Percentiles rank a stretch among this genome's conserved stretches.
Conservation (phyloP, 805 yeast species). For the Torulaspora maleeae region DNA sequence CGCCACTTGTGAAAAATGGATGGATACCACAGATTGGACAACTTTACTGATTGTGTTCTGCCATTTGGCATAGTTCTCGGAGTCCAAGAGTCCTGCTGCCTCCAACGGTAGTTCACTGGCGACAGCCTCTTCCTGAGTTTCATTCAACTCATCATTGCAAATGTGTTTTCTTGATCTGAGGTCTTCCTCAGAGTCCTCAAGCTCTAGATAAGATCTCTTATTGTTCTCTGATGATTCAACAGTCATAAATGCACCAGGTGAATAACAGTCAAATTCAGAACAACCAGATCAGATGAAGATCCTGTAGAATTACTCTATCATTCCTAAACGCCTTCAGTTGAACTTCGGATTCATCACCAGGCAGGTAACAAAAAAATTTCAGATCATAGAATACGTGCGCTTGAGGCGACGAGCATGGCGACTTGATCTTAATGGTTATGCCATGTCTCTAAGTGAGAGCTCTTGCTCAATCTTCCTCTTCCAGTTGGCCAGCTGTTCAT, state of each 20-base stretch:
- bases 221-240: slow-evolving; percentile 1
- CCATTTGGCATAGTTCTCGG: slow-evolving; percentile 51
- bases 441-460: slow-evolving; percentile 23
- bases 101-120: slow-evolving; percentile 16
- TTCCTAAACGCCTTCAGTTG: neutral
- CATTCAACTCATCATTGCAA: neutral
- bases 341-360: neutral
- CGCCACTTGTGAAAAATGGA: slow-evolving; percentile 82
- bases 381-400: slow-evolving; percentile 6
- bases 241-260: slow-evolving; percentile 5
- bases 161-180: slow-evolving; percentile 1
- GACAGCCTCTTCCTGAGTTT: slow-evolving; percentile 6
- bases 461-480: slow-evolving; percentile 28
- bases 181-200: slow-evolving; percentile 7
- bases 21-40: slow-evolving; percentile 80
- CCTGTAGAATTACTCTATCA: no score
- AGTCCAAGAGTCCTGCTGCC: slow-evolving; percentile 7
- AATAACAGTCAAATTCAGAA: neutral
- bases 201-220: slow-evolving; percentile 17
- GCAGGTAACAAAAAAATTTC: slow-evolving; percentile 9
- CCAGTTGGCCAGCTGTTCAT: slow-evolving; percentile 37
- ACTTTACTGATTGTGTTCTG: slow-evolving; percentile 75
- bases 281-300: neutral
- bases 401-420: neutral
- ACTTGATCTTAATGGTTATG: neutral